These are phyloP conservation scores for Neurospora discreta DNA, from an alignment of 495 filamentous ascomycete species.

Conservation along the genomic window DNA sequence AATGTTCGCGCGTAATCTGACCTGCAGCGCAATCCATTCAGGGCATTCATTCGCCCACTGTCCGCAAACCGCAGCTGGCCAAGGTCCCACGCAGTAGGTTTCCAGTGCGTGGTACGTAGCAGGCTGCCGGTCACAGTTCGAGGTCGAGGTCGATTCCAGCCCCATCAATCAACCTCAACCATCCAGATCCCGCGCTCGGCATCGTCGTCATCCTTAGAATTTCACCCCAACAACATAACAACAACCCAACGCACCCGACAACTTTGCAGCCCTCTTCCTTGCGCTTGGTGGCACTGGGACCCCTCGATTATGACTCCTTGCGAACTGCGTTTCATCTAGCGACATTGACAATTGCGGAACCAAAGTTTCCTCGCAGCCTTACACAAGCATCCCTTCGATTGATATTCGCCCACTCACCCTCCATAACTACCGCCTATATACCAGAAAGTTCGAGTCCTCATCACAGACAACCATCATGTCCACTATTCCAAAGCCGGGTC, in stretches of 20 bases:
- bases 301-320: background rate
- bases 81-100: background rate
- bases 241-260: background rate
- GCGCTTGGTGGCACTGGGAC: background rate
- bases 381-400: background rate
- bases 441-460: background rate
- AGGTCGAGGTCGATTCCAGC: background rate
- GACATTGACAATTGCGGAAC: background rate
- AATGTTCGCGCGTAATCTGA: background rate
- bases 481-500: conserved; percentile 65
- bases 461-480: conserved; percentile 12
- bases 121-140: background rate
- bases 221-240: background rate
- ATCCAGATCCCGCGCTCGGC: background rate
- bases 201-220: background rate
- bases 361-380: background rate
- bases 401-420: background rate
- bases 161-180: background rate
- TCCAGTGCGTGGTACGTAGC: background rate
- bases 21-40: background rate
- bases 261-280: background rate
- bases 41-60: background rate
- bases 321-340: background rate
- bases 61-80: background rate
- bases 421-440: background rate